phyloP scores from a whole-genome alignment of 2,329 filamentous ascomycete genomes.

The Orbilia javanica region DNA sequence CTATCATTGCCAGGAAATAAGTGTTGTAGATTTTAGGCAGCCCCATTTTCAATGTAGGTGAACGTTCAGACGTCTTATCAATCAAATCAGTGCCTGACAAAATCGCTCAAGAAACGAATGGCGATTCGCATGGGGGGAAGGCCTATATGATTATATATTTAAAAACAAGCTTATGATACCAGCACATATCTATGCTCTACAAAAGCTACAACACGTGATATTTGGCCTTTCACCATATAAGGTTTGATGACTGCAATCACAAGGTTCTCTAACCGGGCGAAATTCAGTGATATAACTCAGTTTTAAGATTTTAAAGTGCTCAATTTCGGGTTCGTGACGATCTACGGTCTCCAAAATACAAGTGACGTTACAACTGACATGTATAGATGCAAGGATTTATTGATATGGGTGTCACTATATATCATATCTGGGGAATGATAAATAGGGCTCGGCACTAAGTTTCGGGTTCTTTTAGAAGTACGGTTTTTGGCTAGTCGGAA shows the following conservation, averaged over 20 bases:
- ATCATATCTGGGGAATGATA: neutral
- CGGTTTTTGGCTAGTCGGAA: no score
- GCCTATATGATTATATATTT: no score
- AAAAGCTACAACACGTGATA: neutral
- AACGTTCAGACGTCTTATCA: neutral
- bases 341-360: neutral
- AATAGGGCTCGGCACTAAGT: neutral
- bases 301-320: neutral
- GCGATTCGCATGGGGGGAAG: neutral
- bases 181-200: neutral
- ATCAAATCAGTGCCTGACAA: neutral
- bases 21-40: conserved; percentile 29
- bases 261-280: no score
- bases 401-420: no score
- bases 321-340: neutral
- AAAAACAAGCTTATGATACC: no score
- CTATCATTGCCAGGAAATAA: conserved; percentile 29
- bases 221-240: neutral
- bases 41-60: neutral
- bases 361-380: neutral
- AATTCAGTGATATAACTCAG: conserved; percentile 10
- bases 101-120: neutral
- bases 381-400: neutral
- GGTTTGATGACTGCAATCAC: neutral
- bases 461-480: neutral